Percentiles rank a stretch among this genome's conserved stretches.
phyloP scores from a whole-genome alignment of 2,329 filamentous ascomycete genomes.

The Microcera coccophila region DNA sequence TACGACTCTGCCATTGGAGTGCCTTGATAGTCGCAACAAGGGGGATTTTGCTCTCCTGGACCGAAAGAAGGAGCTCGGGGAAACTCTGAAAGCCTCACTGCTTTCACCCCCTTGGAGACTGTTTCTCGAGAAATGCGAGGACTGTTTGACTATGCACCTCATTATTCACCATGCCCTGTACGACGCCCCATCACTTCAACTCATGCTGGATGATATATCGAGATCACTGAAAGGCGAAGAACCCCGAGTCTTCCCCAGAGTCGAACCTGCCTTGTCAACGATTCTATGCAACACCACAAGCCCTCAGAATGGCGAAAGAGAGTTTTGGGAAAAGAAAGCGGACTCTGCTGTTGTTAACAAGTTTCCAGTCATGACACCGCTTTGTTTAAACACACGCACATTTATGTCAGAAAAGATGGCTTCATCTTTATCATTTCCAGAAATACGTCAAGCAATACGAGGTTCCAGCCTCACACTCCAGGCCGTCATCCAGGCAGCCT shows the following conservation, averaged over 20 bases:
- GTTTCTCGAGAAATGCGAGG: conserved; percentile 38
- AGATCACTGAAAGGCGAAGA: conserved; percentile 21
- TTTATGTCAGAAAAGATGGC: conserved; percentile 32
- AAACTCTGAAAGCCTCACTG: conserved; percentile 40
- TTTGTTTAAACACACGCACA: conserved; percentile 38
- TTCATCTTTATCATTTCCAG: conserved; percentile 37
- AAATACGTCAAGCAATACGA: conserved; percentile 55
- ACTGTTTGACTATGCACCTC: conserved; percentile 38
- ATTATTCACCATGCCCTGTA: conserved; percentile 77
- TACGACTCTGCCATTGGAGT: conserved; percentile 11
- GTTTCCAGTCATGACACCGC: conserved; percentile 74
- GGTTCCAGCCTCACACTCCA: conserved; percentile 67
- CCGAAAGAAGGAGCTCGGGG: conserved; percentile 36
- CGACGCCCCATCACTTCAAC: conserved; percentile 70
- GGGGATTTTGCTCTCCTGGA: conserved; percentile 28
- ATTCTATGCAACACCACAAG: conserved; percentile 37
- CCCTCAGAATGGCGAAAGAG: conserved; percentile 33
- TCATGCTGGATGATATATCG: conserved; percentile 59
- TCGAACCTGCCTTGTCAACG: conserved; percentile 38
- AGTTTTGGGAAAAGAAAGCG: conserved; percentile 62
- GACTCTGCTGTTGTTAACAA: conserved; percentile 55
- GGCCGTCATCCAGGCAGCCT: conserved; percentile 70
- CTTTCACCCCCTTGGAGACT: conserved; percentile 62
- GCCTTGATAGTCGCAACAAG: neutral
- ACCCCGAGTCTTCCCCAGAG: conserved; percentile 10